A percentile compares a stretch with the other conserved stretches of the same genome.
phyloP scores from a whole-genome alignment of 176 grass and related monocot species.

The Carex pumila region DNA sequence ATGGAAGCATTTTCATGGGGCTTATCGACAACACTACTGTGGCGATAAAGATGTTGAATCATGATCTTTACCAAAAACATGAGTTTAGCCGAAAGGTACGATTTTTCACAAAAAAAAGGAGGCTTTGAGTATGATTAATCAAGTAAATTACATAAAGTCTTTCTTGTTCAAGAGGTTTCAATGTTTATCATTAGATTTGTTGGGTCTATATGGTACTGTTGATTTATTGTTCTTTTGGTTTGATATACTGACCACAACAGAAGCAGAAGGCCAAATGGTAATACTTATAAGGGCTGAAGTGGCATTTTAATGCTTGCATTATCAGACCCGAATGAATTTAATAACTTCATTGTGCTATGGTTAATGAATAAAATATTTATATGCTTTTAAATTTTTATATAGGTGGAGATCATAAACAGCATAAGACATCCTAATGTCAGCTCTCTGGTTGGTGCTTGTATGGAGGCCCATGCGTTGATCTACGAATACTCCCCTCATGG shows the following conservation, averaged over 20 bases:
- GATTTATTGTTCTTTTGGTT: neutral
- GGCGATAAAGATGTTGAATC: slow-evolving; percentile 37
- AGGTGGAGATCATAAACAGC: slow-evolving; percentile 21
- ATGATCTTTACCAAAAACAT: slow-evolving; percentile 21
- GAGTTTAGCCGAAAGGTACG: slow-evolving; percentile 32
- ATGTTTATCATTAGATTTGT: neutral
- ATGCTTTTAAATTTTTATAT: neutral
- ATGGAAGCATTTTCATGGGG: slow-evolving; percentile 38
- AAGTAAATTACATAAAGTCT: neutral
- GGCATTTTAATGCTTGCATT: neutral
- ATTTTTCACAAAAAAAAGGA: neutral
- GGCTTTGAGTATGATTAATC: neutral
- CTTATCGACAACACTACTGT: slow-evolving; percentile 25
- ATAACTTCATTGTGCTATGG: neutral
- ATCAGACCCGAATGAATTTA: neutral
- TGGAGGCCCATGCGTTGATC: slow-evolving; percentile 38
- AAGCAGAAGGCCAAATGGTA: neutral
- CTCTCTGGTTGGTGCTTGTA: slow-evolving; percentile 43
- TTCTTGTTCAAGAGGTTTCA: neutral
- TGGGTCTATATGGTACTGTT: neutral
- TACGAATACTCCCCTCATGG: slow-evolving; percentile 41
- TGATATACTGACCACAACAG: neutral
- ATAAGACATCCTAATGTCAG: slow-evolving; percentile 36
- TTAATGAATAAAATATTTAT: slow-evolving; percentile 3
- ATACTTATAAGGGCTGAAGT: neutral